Evolutionary conservation across 441 rosid species (phyloP).

Genomic region (Syzygium syzygioides): DNA sequence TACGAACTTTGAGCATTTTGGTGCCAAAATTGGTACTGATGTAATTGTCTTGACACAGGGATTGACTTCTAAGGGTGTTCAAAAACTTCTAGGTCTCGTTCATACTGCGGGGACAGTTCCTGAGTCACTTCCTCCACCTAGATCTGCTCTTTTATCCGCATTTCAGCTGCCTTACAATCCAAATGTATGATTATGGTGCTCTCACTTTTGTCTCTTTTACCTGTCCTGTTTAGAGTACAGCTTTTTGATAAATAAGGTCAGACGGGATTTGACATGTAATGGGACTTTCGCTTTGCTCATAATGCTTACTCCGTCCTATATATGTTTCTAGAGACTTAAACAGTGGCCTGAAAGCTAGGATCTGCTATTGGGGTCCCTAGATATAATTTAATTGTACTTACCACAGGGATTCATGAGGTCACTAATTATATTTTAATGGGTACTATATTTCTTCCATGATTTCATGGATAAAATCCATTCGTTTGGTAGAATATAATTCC

Average conservation of each 20-base stretch:
- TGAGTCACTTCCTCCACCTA: conserved; percentile 57
- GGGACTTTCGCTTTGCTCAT: background rate
- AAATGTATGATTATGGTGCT: conserved; percentile 33
- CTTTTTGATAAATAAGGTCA: background rate
- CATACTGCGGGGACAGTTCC: conserved; percentile 56
- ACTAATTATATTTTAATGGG: background rate
- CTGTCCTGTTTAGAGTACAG: background rate
- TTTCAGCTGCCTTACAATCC: conserved; percentile 55
- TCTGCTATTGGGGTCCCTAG: background rate
- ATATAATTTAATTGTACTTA: background rate
- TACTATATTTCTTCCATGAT: background rate
- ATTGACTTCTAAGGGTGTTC: conserved; percentile 45
- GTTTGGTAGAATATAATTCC: background rate
- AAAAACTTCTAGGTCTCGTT: conserved; percentile 47
- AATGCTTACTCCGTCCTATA: background rate
- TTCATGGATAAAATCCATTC: background rate
- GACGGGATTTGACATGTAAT: background rate
- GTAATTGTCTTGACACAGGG: conserved; percentile 29
- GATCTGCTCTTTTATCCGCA: conserved; percentile 51
- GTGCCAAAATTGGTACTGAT: background rate
- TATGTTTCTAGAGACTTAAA: background rate
- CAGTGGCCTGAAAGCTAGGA: background rate
- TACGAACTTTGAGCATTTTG: background rate
- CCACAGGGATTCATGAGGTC: background rate
- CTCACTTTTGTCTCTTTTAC: background rate